Percentiles rank a stretch among this genome's conserved stretches.
Evolutionary conservation across 2,329 filamentous ascomycete species (phyloP).

Genomic region (Diaporthe amygdali): DNA sequence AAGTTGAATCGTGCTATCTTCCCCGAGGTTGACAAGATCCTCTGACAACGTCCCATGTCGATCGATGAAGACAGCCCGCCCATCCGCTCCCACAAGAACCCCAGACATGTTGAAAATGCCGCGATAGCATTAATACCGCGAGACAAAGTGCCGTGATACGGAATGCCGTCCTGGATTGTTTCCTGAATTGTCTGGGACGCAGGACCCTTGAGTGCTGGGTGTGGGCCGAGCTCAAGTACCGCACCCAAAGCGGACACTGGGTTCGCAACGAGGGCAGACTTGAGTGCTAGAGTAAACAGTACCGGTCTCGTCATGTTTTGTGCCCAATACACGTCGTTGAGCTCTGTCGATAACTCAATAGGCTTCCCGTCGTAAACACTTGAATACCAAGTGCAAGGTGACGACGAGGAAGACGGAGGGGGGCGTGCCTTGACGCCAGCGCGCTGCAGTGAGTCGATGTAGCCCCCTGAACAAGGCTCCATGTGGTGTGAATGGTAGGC

Average conservation of each 20-base stretch:
- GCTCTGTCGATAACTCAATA: constrained; percentile 13
- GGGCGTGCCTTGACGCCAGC: neutral
- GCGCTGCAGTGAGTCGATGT: constrained; percentile 15
- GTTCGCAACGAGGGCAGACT: constrained; percentile 2
- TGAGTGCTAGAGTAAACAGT: constrained; percentile 29
- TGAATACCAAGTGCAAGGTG: constrained; percentile 28
- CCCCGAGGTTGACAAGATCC: neutral
- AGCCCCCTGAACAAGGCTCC: constrained; percentile 23
- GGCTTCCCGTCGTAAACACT: constrained; percentile 28
- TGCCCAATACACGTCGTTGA: constrained; percentile 25
- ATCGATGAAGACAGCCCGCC: neutral
- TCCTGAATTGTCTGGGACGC: constrained; percentile 36
- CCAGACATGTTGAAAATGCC: constrained; percentile 24
- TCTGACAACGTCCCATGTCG: neutral
- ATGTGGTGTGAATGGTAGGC: constrained; percentile 49
- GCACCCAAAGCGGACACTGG: neutral
- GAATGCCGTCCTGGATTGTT: constrained; percentile 15
- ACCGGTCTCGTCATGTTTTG: constrained; percentile 31
- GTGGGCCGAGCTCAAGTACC: constrained; percentile 37
- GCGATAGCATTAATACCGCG: constrained; percentile 28
- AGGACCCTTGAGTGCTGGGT: constrained; percentile 46
- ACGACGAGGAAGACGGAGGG: neutral
- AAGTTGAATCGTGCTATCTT: neutral
- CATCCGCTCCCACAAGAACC: constrained; percentile 23
- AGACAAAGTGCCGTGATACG: constrained; percentile 31